phyloP scores from a whole-genome alignment of 768 basidiomycete species.

The Boletus reticuloceps region DNA sequence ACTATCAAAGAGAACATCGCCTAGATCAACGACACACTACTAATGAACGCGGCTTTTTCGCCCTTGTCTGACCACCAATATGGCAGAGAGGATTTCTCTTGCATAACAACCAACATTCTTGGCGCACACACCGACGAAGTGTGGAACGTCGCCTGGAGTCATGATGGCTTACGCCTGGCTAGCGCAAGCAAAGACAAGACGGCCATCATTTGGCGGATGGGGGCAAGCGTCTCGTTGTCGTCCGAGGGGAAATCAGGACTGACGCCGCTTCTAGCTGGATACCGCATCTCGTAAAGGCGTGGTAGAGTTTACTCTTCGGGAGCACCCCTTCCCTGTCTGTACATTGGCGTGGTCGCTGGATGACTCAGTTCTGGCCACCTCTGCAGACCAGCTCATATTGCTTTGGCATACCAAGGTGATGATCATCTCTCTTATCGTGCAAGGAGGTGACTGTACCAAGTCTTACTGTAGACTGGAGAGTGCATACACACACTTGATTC shows the following conservation, averaged over 20 bases:
- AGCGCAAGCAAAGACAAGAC: conserved; percentile 85
- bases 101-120: conserved; percentile 79
- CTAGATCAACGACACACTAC: conserved; percentile 83
- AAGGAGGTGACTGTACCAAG: conserved; percentile 6
- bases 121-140: conserved; percentile 90
- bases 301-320: conserved; percentile 58
- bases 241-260: background rate
- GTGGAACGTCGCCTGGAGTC: conserved; percentile 96
- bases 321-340: conserved; percentile 77
- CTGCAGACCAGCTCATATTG: conserved; percentile 76
- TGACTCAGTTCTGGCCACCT: conserved; percentile 78
- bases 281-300: conserved; percentile 52
- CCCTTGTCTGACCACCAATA: conserved; percentile 86
- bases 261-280: conserved; percentile 37
- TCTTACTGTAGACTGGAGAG: conserved; percentile 60
- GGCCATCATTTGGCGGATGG: conserved; percentile 87
- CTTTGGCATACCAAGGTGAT: conserved; percentile 87
- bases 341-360: conserved; percentile 93
- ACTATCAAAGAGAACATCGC: conserved; percentile 74
- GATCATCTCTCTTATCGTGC: conserved; percentile 1
- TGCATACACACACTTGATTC: conserved; percentile 62
- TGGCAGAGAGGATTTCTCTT: conserved; percentile 78
- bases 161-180: conserved; percentile 79
- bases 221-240: conserved; percentile 49
- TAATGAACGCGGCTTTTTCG: conserved; percentile 60